Percentiles rank a stretch among this genome's conserved stretches.
Evolutionary conservation across 495 filamentous ascomycete genomes (phyloP).

Genomic region (Xeromyces bisporus): DNA sequence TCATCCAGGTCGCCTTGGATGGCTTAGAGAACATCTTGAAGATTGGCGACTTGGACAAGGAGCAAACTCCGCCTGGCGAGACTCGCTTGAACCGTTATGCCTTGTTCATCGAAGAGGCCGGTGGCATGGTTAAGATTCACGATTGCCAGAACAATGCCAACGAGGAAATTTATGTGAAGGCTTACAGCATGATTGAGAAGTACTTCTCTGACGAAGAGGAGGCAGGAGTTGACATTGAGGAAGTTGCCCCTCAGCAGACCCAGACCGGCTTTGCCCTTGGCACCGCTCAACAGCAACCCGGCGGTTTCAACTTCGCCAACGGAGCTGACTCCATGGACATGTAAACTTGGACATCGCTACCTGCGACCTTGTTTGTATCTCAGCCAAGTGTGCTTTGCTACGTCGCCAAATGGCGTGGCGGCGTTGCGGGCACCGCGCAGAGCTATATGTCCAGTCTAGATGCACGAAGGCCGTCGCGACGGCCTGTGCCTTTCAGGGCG

Average conservation of each 20-base stretch:
- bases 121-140: constrained; percentile 99
- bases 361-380: not conserved
- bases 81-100: constrained; percentile 90
- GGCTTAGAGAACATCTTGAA: constrained; percentile 99
- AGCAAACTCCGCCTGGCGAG: constrained; percentile 46
- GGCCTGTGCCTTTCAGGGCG: not conserved
- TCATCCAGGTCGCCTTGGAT: constrained; percentile 97
- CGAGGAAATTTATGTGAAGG: constrained; percentile 99
- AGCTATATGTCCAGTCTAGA: too few relatives aligned
- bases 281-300: constrained; percentile 52
- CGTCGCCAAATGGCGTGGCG: too few relatives aligned
- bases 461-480: too few relatives aligned
- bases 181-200: constrained; percentile 99
- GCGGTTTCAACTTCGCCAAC: constrained; percentile 86
- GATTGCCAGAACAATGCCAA: constrained; percentile 99
- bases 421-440: not conserved
- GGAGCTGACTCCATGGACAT: constrained; percentile 95
- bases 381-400: too few relatives aligned
- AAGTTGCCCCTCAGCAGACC: constrained; percentile 47
- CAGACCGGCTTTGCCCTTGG: constrained; percentile 76
- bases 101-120: constrained; percentile 95
- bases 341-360: constrained; percentile 34
- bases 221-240: constrained; percentile 56
- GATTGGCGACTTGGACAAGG: constrained; percentile 97
- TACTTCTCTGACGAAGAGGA: constrained; percentile 99